Base-by-base conservation (phyloP, 2,329 filamentous ascomycete species). In the Beauveria bassiana region DNA sequence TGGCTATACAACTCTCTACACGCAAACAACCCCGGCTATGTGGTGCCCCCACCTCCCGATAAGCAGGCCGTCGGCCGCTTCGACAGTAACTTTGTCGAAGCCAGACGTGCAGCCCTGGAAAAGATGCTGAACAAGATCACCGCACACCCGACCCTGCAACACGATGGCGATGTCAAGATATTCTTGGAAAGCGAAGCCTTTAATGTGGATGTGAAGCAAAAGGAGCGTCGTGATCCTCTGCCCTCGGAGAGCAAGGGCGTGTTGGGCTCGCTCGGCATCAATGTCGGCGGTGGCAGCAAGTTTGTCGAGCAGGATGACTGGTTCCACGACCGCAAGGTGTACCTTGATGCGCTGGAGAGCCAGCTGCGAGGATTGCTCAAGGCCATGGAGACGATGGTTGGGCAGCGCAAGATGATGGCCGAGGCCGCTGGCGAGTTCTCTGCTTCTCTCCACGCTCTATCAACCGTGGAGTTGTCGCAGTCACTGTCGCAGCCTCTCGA, bases 271-370 rank as follows among this genome's bases (percentile, higher is more conserved):
- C 82, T 97, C 59, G 91, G 91, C 24, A 83, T 95, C 64, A 89
- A 82, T 65, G 86, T 93, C 28, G 90, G 93, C 34, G 83, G 86
- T 62, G 82, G 86, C 59, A 87, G 83, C 68, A 99, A 99, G 74
- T 99, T 99, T 76, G 86, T 99, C 45, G 95, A 99, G 75, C 95
- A 98, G 71, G 95, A 99, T 72, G 95, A 99, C 77, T 99, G 93
- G 95, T 99, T 99, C 77, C 93, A 99, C 69, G 95, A 99, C 67
- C 91, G 95, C 64, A 91, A 88, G 69, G 85, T 98, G 61, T 99
- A 99, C 71, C 84, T 99, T 12, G 95, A 99, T 72, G 93, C 93
- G 5, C 82, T 98, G 43, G 93, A 98, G 71, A 92, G 86, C 68
- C 93, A 98, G 73, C 82, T 97, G 64, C 96, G 93, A 73, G 88